Base-by-base conservation (phyloP, 805 yeast species). In the Kodamaea hsintzibuensis region DNA sequence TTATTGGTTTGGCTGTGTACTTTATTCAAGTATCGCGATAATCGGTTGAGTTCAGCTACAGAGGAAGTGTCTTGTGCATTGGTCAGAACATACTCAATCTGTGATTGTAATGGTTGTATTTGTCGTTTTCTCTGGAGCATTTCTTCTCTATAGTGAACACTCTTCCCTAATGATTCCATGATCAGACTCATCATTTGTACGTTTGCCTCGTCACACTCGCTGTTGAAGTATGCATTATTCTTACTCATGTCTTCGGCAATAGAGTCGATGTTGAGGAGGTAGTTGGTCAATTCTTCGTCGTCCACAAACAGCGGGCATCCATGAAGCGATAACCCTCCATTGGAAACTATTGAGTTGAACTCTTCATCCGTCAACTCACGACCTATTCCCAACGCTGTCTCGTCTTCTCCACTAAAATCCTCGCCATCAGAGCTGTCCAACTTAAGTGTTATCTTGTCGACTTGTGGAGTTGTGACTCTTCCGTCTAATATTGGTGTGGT, bases 201-300 rank as follows among this genome's bases (percentile, higher is more conserved):
- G 18, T 37, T 39, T 8, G 35, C 35, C 8, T 30, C 35, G 10
- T 30, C 35, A 10, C 35, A 30, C 30, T 52, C 52, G 6, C 25
- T 45, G 2, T 39, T 27, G 38, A 7, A 16, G 25, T 12, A 17
- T 4, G 25, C 19, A 13, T 35, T 16, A 16, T 18, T 13, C 27
- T 55, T 51, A 2, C 45, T 19, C 22, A 56, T 42, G 17, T 63
- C 67, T 43, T 60, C 60, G 13, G 62, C 48, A 17, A 63, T 55
- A 10, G 59, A 57, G 53, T 71, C 75, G 42, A 71, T 66, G 49
- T 68, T 56, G 60, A 71, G 50, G 27, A 71, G 53, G 55, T 68
- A 67, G 39, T 64, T 61, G 13, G 65, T 61, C 42, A 72, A 52
- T 9, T 66, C 71, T 7, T 62, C 65, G 49, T 67, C 68, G n/a